Conservation (phyloP, 139 green algal genomes). For the Chlorella sp. region DNA sequence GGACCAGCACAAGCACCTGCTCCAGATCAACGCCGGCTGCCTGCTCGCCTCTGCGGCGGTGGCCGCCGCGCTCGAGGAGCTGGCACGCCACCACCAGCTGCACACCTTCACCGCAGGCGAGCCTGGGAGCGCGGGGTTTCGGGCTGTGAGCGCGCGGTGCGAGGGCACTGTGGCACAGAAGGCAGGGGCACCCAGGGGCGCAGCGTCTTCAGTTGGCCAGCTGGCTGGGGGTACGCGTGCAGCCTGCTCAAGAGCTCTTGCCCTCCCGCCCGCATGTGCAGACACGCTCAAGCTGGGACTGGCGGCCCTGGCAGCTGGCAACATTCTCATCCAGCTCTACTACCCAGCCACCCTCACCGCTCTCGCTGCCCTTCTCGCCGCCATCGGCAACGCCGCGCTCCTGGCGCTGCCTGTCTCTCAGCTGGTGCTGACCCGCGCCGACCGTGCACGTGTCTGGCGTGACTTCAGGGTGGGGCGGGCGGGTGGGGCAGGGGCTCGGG, state of each 20-base stretch:
- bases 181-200: no score
- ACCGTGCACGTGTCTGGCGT: slow-evolving; percentile 9
- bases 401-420: slow-evolving; percentile 22
- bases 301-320: background rate
- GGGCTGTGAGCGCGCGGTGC: background rate
- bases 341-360: slow-evolving; percentile 21
- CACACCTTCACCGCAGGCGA: slow-evolving; percentile 19
- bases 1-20: slow-evolving; percentile 29
- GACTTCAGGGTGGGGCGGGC: slow-evolving; percentile 33
- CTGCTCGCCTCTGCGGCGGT: slow-evolving; percentile 1
- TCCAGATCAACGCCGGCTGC: slow-evolving; percentile 14
- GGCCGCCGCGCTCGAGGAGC: slow-evolving; percentile 29
- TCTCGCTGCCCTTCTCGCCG: background rate
- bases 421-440: slow-evolving; percentile 4
- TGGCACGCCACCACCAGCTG: slow-evolving; percentile 25
- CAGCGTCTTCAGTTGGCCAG: no score
- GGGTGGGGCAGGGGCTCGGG: no score
- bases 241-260: no score
- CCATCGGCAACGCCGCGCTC: background rate
- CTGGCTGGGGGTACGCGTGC: no score
- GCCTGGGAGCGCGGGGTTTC: background rate
- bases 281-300: slow-evolving; percentile 34
- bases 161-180: no score
- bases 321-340: slow-evolving; percentile 19
- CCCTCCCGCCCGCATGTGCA: no score